phyloP scores from a whole-genome alignment of 1,284 basidiomycete species.

The Puccinia brachypodii region DNA sequence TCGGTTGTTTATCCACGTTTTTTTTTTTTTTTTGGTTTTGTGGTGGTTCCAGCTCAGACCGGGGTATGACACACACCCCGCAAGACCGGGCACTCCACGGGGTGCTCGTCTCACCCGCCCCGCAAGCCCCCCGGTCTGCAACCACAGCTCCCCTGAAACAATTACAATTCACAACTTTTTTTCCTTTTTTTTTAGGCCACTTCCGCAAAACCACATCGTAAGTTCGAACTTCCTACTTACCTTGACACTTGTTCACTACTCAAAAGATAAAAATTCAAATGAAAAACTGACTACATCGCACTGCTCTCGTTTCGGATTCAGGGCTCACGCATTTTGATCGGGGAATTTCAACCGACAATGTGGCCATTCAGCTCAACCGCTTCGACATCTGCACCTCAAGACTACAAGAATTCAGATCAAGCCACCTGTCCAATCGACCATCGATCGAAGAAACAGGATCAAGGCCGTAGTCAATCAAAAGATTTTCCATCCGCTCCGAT shows the following conservation, averaged over 20 bases:
- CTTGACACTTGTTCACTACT: too few species aligned
- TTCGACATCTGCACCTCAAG: neutral
- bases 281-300: too few species aligned
- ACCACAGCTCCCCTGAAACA: neutral
- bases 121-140: neutral
- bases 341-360: neutral
- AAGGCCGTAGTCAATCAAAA: neutral
- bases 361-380: conserved; percentile 18
- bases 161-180: neutral
- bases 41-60: neutral
- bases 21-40: neutral
- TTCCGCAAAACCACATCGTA: too few species aligned
- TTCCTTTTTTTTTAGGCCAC: too few species aligned
- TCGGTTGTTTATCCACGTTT: neutral
- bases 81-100: too few species aligned
- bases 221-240: too few species aligned
- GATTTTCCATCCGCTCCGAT: neutral
- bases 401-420: neutral
- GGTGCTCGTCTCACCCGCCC: too few species aligned
- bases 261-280: too few species aligned
- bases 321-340: too few species aligned
- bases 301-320: too few species aligned
- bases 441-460: neutral
- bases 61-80: neutral
- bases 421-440: conserved; percentile 15